Base-by-base conservation (phyloP, 2,329 filamentous ascomycete species). In the Penicillium sp. region DNA sequence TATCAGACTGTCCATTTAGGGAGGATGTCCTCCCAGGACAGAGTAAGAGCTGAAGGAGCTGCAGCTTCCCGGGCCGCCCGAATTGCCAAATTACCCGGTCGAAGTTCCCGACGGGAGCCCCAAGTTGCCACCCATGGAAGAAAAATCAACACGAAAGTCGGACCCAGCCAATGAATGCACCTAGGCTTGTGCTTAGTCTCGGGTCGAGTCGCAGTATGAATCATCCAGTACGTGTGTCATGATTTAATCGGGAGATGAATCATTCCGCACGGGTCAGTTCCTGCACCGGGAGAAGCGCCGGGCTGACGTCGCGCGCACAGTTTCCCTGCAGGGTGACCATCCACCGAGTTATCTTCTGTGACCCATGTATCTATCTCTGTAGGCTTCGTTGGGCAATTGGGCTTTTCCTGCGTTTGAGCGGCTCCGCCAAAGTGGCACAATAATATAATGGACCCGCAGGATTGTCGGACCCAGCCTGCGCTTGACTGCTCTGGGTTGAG, bases 91-190 rank as follows among this genome's bases (percentile, higher is more conserved):
- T n/a, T n/a, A n/a, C n/a, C n/a, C n/a, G n/a, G n/a, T n/a, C n/a
- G n/a, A n/a, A n/a, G n/a, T n/a, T n/a, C n/a, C n/a, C n/a, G n/a
- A n/a, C n/a, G n/a, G n/a, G n/a, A 36, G 34, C 23, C 48, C 47
- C 47, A 37, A 40, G 27, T 54, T 47, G 51, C 51, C 51, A 54
- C 51, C 36, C 33, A 17, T 39, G 33, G 29, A 39, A 37, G n/a
- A 42, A 41, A 45, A 43, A 43, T 32, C 31, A 29, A 33, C 27
- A 40, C 26, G 31, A 42, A 26, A 7, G 25, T 47, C 33, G 19
- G 37, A 40, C 33, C 44, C 43, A 16, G 18, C 50, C 50, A 52
- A 50, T 53, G 4, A 25, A 19, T 15, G 15, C 9, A 7, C n/a
- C n/a, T n/a, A n/a, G n/a, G n/a, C n/a, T n/a, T n/a, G n/a, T n/a